phyloP scores from a whole-genome alignment of 179 eudicot genomes.

The Patellifolia procumbens region DNA sequence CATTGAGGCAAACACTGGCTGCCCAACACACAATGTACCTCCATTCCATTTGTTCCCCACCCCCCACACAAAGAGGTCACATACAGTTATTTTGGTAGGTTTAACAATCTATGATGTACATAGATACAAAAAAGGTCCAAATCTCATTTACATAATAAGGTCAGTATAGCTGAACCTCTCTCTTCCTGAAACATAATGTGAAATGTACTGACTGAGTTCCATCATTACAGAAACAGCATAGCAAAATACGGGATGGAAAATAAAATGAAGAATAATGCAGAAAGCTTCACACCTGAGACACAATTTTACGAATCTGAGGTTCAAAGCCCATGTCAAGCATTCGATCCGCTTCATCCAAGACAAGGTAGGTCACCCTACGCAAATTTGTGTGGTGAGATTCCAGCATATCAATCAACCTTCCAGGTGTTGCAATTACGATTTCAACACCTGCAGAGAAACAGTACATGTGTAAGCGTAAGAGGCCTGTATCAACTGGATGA shows the following conservation, averaged over 20 bases:
- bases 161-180: too few relatives aligned
- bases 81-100: too few relatives aligned
- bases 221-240: not conserved
- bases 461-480: slow-evolving; percentile 15
- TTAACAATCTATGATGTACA: too few relatives aligned
- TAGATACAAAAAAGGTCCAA: too few relatives aligned
- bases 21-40: not conserved
- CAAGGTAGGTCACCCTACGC: slow-evolving; percentile 91
- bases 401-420: slow-evolving; percentile 90
- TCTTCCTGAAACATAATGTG: not conserved
- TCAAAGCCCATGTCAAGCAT: slow-evolving; percentile 99
- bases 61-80: too few relatives aligned
- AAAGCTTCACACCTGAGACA: slow-evolving; percentile 57
- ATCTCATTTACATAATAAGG: too few relatives aligned
- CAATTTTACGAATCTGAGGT: slow-evolving; percentile 95
- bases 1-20: not conserved
- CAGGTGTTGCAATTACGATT: slow-evolving; percentile 94
- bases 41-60: too few relatives aligned
- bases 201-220: not conserved
- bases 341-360: slow-evolving; percentile 96
- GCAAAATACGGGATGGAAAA: not conserved
- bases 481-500: slow-evolving; percentile 20
- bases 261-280: not conserved
- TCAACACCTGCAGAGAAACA: slow-evolving; percentile 71
- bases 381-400: slow-evolving; percentile 85